These are phyloP conservation scores for Trematosphaeria pertusa DNA, from an alignment of 2,329 filamentous ascomycete species.

Conservation along the genomic window DNA sequence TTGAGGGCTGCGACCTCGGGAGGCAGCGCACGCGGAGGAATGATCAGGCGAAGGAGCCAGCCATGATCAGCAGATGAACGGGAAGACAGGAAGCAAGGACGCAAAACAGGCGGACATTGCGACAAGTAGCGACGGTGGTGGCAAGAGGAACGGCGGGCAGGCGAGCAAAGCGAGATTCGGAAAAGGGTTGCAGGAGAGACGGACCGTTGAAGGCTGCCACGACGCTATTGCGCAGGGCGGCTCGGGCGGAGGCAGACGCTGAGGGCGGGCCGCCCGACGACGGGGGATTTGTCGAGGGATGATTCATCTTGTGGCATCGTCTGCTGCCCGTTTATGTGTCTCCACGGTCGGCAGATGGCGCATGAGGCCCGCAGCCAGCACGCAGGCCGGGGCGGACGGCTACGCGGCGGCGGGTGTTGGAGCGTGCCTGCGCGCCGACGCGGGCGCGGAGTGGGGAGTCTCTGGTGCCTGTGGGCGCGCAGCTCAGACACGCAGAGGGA, in stretches of 20 bases:
- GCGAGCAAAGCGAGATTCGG: neutral
- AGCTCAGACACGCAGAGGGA: neutral
- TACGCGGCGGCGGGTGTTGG: neutral
- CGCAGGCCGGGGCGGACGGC: conserved; percentile 7
- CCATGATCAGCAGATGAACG: conserved; percentile 16
- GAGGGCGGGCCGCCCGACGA: conserved; percentile 39
- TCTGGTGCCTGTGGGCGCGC: too few species aligned
- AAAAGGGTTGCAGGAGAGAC: conserved; percentile 17
- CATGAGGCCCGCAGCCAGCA: conserved; percentile 7
- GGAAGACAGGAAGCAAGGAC: conserved; percentile 2
- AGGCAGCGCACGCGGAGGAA: conserved; percentile 19
- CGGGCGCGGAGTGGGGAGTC: too few species aligned
- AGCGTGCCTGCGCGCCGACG: conserved; percentile 1
- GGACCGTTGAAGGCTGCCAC: conserved; percentile 51
- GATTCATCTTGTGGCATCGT: conserved; percentile 24
- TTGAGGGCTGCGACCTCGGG: conserved; percentile 11
- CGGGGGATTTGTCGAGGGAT: conserved; percentile 42
- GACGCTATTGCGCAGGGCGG: conserved; percentile 45
- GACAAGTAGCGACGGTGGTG: neutral
- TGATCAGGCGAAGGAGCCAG: conserved; percentile 23
- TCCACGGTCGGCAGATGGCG: conserved; percentile 21
- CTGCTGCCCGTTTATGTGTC: conserved; percentile 18
- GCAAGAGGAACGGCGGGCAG: neutral
- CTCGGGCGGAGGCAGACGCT: conserved; percentile 36
- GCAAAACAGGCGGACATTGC: neutral